These are phyloP conservation scores for Penicillium sp. DNA, from an alignment of 2,329 filamentous ascomycete species.

Conservation along the genomic window DNA sequence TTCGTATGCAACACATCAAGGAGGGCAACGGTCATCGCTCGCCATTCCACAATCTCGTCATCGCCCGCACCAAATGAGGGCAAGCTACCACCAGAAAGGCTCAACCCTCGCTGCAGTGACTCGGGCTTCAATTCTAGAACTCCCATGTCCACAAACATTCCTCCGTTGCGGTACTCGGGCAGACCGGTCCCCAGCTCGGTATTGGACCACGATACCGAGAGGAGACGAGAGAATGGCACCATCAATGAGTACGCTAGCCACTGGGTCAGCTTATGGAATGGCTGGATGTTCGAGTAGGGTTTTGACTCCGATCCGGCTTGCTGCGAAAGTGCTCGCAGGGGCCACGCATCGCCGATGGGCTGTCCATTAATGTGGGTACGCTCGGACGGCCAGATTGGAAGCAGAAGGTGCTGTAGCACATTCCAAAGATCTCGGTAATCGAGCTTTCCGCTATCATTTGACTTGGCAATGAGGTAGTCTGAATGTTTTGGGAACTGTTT, in stretches of 20 bases:
- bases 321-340: constrained; percentile 28
- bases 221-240: constrained; percentile 57
- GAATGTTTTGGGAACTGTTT: not conserved
- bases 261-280: constrained; percentile 64
- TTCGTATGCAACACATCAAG: constrained; percentile 54
- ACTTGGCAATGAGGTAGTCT: constrained; percentile 42
- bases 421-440: constrained; percentile 45
- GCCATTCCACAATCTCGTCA: constrained; percentile 64
- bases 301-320: constrained; percentile 1
- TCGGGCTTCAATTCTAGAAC: constrained; percentile 52
- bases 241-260: constrained; percentile 73
- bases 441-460: constrained; percentile 22
- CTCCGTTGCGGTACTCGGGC: constrained; percentile 70
- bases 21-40: constrained; percentile 61
- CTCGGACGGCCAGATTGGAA: constrained; percentile 50
- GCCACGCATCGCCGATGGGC: constrained; percentile 53
- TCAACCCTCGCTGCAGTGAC: constrained; percentile 43
- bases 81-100: constrained; percentile 40
- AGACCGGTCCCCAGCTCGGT: constrained; percentile 61
- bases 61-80: constrained; percentile 56
- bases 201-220: constrained; percentile 53
- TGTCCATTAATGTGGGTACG: constrained; percentile 40
- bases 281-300: constrained; percentile 41
- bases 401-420: constrained; percentile 44
- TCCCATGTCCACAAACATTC: constrained; percentile 61